These are phyloP conservation scores for Colletotrichum horii DNA, from an alignment of 2,329 filamentous ascomycete species.

Conservation along the genomic window DNA sequence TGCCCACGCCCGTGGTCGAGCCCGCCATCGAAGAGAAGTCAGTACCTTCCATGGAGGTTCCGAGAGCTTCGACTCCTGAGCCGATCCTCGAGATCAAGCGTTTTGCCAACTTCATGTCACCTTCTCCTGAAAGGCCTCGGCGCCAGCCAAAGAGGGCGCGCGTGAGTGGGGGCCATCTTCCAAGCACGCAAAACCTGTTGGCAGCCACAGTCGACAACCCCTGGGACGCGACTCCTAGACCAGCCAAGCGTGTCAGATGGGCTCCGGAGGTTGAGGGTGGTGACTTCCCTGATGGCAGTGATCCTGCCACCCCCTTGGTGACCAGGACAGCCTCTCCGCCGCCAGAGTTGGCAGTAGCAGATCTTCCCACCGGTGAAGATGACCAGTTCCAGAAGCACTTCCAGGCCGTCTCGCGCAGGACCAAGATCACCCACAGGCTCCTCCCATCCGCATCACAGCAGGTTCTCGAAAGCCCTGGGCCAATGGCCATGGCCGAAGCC, in stretches of 20 bases:
- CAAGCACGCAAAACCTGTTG: constrained; percentile 39
- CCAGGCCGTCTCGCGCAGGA: constrained; percentile 43
- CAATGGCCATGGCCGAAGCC: constrained; percentile 54
- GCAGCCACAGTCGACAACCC: constrained; percentile 39
- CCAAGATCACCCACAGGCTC: constrained; percentile 34
- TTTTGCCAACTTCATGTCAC: constrained; percentile 58
- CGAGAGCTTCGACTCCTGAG: constrained; percentile 46
- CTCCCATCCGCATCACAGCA: constrained; percentile 50
- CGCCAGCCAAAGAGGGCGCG: constrained; percentile 22
- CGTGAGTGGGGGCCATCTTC: constrained; percentile 28
- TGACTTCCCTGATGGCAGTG: constrained; percentile 22
- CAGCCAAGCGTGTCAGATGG: constrained; percentile 41
- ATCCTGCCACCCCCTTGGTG: neutral
- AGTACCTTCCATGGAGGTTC: constrained; percentile 25
- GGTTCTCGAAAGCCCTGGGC: constrained; percentile 39
- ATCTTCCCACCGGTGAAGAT: constrained; percentile 38
- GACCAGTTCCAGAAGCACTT: constrained; percentile 55
- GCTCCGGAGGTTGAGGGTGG: constrained; percentile 30
- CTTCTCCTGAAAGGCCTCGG: constrained; percentile 45
- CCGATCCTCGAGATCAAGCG: constrained; percentile 54
- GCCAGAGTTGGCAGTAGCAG: constrained; percentile 38
- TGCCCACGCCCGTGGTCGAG: neutral
- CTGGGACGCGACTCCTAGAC: constrained; percentile 28
- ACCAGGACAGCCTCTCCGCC: constrained; percentile 44
- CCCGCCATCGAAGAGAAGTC: constrained; percentile 25